A percentile compares a stretch with the other conserved stretches of the same genome.
Conservation (phyloP, 495 filamentous ascomycete genomes). For the Podospora bellae-mahoneyi region DNA sequence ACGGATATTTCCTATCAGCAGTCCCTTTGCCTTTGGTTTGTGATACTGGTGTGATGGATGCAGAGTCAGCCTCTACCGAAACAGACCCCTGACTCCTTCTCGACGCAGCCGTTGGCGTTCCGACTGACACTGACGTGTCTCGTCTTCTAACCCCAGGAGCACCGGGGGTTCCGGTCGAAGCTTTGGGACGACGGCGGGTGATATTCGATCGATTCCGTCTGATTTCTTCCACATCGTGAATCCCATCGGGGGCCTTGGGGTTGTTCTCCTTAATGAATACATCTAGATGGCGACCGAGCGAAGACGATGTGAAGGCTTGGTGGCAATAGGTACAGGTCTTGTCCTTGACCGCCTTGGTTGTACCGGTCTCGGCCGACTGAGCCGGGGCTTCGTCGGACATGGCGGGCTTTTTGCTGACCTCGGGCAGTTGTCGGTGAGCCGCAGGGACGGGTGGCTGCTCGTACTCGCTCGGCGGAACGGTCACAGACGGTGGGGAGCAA, state of each 20-base stretch:
- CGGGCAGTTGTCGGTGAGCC: neutral
- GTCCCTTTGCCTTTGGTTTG: slow-evolving; percentile 42
- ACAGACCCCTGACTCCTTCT: slow-evolving; percentile 27
- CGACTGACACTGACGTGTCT: slow-evolving; percentile 44
- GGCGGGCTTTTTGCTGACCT: neutral
- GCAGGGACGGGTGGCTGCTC: neutral
- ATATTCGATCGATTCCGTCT: slow-evolving; percentile 73
- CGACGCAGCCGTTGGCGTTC: slow-evolving; percentile 38
- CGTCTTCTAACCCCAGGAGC: slow-evolving; percentile 32
- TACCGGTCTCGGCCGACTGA: slow-evolving; percentile 29
- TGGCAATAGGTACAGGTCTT: slow-evolving; percentile 79
- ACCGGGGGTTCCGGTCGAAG: slow-evolving; percentile 41
- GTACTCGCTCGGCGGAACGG: slow-evolving; percentile 1
- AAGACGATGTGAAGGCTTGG: slow-evolving; percentile 85
- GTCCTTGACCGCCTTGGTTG: slow-evolving; percentile 60
- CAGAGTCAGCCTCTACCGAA: slow-evolving; percentile 30
- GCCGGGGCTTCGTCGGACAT: neutral
- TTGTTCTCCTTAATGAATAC: slow-evolving; percentile 87
- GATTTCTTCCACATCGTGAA: slow-evolving; percentile 87
- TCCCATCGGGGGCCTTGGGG: slow-evolving; percentile 72
- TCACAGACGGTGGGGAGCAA: slow-evolving; percentile 3
- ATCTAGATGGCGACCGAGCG: slow-evolving; percentile 87
- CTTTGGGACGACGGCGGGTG: slow-evolving; percentile 74
- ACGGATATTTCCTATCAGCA: slow-evolving; percentile 56
- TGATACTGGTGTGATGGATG: slow-evolving; percentile 31